These are phyloP conservation scores for Crinitomyces ghanaensis DNA, from an alignment of 805 yeast genomes.

Conservation along the genomic window DNA sequence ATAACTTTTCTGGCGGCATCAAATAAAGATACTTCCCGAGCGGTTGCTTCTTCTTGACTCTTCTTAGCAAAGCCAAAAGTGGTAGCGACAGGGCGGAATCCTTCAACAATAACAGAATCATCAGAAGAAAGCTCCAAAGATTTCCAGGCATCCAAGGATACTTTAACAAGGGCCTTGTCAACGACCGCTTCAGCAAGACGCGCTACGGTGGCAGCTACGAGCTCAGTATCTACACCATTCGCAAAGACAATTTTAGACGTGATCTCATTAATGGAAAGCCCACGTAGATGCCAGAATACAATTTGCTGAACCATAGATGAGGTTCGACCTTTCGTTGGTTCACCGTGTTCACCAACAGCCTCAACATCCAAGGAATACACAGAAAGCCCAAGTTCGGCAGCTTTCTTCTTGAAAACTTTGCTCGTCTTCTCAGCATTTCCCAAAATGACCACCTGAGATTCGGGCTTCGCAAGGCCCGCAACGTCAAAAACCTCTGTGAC, in stretches of 20 bases:
- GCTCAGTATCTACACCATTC: slow-evolving; percentile 72
- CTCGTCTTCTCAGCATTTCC: slow-evolving; percentile 39
- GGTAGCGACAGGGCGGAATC: neutral
- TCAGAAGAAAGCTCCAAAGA: slow-evolving; percentile 1
- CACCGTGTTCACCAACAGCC: slow-evolving; percentile 52
- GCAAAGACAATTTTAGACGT: slow-evolving; percentile 72
- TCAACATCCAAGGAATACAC: slow-evolving; percentile 52
- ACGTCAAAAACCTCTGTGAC: slow-evolving; percentile 52
- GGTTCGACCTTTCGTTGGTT: slow-evolving; percentile 69
- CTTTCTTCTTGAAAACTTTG: slow-evolving; percentile 36
- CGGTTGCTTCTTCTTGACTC: slow-evolving; percentile 17
- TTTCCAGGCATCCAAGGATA: slow-evolving; percentile 21
- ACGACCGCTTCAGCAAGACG: slow-evolving; percentile 27
- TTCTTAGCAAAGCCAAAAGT: slow-evolving; percentile 4
- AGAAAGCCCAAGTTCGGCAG: slow-evolving; percentile 41
- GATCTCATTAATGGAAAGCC: slow-evolving; percentile 44
- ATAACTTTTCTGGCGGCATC: slow-evolving; percentile 60
- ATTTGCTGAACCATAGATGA: slow-evolving; percentile 64
- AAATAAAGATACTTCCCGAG: slow-evolving; percentile 21
- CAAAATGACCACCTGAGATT: slow-evolving; percentile 40
- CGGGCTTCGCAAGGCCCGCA: slow-evolving; percentile 42
- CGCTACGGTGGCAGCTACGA: slow-evolving; percentile 45
- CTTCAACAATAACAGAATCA: no score
- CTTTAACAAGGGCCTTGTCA: slow-evolving; percentile 15
- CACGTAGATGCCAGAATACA: slow-evolving; percentile 65